These are phyloP conservation scores for Coemansia sp. DNA, from an alignment of 192 early-diverging fungal species.

Conservation along the genomic window DNA sequence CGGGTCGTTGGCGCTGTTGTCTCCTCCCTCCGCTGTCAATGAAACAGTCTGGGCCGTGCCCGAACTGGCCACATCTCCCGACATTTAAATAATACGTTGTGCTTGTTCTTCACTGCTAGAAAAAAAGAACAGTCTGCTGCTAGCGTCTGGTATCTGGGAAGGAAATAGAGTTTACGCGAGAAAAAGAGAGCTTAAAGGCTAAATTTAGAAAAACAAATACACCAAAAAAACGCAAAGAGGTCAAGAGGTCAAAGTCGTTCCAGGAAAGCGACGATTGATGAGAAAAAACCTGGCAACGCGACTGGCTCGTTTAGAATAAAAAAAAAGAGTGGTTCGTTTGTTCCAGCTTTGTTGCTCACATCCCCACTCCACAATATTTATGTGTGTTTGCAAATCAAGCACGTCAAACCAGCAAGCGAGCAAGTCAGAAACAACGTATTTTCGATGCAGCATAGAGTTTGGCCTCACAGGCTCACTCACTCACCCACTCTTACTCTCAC, in stretches of 20 bases:
- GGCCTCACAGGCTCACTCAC: no score
- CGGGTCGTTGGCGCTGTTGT: conserved; percentile 13
- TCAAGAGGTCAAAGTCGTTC: no score
- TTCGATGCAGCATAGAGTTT: not conserved
- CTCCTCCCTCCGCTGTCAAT: conserved; percentile 5
- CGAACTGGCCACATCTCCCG: conserved; percentile 12
- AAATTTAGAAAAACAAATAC: not conserved
- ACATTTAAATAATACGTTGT: conserved; percentile 7
- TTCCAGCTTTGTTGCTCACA: no score
- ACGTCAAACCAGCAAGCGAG: not conserved
- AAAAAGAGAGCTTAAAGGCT: not conserved
- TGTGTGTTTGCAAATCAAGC: conserved; percentile 4
- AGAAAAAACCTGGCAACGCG: no score
- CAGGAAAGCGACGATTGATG: no score
- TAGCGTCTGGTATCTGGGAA: no score
- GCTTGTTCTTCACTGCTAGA: no score
- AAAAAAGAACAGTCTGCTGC: no score
- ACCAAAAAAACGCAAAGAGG: not conserved
- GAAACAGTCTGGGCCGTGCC: not conserved
- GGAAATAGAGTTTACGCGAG: not conserved
- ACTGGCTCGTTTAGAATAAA: no score
- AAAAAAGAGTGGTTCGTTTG: no score
- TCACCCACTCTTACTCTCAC: not conserved
- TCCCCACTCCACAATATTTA: not conserved
- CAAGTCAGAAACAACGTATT: not conserved